Conservation (phyloP, 805 yeast genomes). For the Saturnispora hagleri region DNA sequence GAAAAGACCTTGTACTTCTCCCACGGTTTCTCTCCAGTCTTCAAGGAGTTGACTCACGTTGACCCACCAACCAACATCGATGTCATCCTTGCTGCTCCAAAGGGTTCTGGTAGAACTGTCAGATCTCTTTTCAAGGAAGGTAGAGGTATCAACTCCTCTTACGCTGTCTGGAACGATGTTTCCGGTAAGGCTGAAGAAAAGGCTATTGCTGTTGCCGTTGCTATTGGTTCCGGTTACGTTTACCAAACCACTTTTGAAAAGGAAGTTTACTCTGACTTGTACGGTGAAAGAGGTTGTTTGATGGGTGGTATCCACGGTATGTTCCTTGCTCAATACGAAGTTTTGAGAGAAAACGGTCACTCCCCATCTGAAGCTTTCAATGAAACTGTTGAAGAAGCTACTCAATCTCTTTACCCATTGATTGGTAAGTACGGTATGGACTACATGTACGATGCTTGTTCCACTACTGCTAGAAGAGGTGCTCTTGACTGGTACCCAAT, state of each 20-base stretch:
- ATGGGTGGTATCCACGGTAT: conserved; percentile 99
- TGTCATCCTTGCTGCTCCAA: conserved; percentile 98
- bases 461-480: conserved; percentile 99
- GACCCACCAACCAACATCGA: conserved; percentile 92
- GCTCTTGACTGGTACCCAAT: conserved; percentile 99
- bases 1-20: conserved; percentile 98
- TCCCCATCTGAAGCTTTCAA: conserved; percentile 99
- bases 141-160: conserved; percentile 99
- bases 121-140: conserved; percentile 99
- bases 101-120: conserved; percentile 99
- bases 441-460: conserved; percentile 99
- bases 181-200: conserved; percentile 98
- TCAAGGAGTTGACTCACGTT: conserved; percentile 94
- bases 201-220: conserved; percentile 97
- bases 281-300: conserved; percentile 99
- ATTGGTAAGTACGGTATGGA: conserved; percentile 99
- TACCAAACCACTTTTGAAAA: conserved; percentile 99
- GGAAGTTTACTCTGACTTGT: conserved; percentile 97
- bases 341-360: conserved; percentile 98
- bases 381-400: conserved; percentile 99
- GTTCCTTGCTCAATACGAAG: conserved; percentile 99
- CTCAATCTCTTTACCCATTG: conserved; percentile 98
- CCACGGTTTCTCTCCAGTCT: conserved; percentile 99
- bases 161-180: conserved; percentile 99
- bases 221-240: conserved; percentile 99